These are phyloP conservation scores for Heterobasidion annosum DNA, from an alignment of 1,284 basidiomycete genomes.

Conservation along the genomic window DNA sequence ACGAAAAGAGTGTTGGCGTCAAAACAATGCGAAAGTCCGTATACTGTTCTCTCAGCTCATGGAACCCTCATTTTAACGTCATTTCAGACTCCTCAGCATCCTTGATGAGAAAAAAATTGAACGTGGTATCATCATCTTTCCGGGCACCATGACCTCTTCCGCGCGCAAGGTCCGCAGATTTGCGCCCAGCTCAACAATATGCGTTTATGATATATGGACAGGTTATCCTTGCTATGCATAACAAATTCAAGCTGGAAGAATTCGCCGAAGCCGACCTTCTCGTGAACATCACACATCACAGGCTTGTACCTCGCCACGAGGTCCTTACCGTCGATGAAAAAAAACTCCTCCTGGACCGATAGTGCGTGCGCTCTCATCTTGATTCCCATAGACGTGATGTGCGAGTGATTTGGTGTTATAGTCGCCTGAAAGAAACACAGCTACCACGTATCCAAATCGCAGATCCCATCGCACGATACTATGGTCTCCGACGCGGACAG, in stretches of 20 bases:
- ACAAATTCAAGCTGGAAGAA: constrained; percentile 87
- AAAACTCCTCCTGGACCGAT: constrained; percentile 79
- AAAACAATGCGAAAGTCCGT: constrained; percentile 93
- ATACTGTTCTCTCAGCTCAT: neutral
- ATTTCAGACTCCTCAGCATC: constrained; percentile 69
- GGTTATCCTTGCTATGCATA: constrained; percentile 86
- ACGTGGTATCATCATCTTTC: constrained; percentile 92
- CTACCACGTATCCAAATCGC: constrained; percentile 93
- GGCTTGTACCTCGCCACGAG: constrained; percentile 90
- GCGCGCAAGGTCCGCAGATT: constrained; percentile 73
- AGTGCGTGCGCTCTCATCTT: constrained; percentile 50
- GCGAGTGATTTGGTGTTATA: constrained; percentile 20
- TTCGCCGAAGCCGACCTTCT: constrained; percentile 95
- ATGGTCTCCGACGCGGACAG: constrained; percentile 90
- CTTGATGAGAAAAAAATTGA: constrained; percentile 87
- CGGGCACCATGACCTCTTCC: constrained; percentile 93
- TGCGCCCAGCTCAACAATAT: constrained; percentile 1
- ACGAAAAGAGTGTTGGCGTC: constrained; percentile 88
- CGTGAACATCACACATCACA: constrained; percentile 97
- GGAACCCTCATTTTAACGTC: neutral
- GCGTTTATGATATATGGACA: constrained; percentile 19
- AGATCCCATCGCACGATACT: constrained; percentile 97
- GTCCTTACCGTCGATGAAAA: constrained; percentile 87
- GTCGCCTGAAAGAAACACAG: constrained; percentile 97
- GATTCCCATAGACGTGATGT: constrained; percentile 5